These are phyloP conservation scores for Macrophomina pseudophaseolina DNA, from an alignment of 2,329 filamentous ascomycete genomes.

Conservation along the genomic window DNA sequence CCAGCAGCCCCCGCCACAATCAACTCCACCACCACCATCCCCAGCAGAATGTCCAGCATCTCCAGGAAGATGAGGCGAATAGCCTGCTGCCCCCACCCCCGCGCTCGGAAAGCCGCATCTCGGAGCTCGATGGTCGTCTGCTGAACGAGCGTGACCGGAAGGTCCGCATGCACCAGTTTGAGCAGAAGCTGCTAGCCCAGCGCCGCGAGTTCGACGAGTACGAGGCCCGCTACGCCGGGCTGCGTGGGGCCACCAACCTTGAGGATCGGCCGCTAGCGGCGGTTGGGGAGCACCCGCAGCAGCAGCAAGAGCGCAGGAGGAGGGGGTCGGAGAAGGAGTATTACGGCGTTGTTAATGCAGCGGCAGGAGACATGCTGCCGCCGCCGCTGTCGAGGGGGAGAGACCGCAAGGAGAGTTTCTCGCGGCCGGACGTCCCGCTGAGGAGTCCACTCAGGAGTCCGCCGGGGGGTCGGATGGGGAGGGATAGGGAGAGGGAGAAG, in stretches of 20 bases:
- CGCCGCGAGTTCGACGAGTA: constrained; percentile 14
- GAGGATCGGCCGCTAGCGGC: background rate
- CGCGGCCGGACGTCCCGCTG: constrained; percentile 8
- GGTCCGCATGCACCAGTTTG: constrained; percentile 11
- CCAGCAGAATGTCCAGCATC: too few relatives aligned
- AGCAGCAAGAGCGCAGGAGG: background rate
- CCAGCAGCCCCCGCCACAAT: background rate
- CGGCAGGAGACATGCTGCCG: background rate
- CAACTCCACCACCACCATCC: background rate
- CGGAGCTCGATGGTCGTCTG: constrained; percentile 15
- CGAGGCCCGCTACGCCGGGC: background rate
- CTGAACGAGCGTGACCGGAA: constrained; percentile 22
- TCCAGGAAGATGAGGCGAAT: too few relatives aligned
- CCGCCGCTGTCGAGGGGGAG: background rate
- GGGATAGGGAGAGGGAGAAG: background rate
- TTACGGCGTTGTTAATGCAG: background rate
- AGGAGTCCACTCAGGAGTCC: constrained; percentile 14
- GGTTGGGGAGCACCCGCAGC: too few relatives aligned
- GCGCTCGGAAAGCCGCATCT: background rate
- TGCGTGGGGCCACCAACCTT: background rate
- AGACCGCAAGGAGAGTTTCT: background rate
- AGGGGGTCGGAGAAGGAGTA: background rate
- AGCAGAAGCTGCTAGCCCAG: constrained; percentile 15
- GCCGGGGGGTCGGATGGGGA: background rate
- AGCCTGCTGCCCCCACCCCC: background rate